Base-by-base conservation (phyloP, 768 basidiomycete species). In the Lenzites betulinus region DNA sequence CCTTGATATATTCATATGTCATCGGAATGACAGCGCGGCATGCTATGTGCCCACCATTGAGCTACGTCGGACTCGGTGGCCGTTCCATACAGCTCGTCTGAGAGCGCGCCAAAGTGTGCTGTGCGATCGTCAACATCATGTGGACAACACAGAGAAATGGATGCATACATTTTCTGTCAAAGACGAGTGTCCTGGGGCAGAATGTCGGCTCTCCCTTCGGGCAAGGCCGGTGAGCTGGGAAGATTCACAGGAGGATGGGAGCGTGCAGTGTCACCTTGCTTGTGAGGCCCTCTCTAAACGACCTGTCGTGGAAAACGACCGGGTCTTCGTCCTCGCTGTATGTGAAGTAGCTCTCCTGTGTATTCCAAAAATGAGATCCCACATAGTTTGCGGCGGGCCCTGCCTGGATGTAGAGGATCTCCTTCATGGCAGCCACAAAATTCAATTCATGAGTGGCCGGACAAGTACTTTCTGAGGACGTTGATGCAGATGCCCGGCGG, bases 291-390 rank as follows among this genome's bases (percentile, higher is more conserved):
- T 90, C 87, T 65, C 82, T 76, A 70, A 91, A 92, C 12, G 90
- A 91, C 49, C 88, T 74, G 61, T 80, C 79, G 66, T 83, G 76
- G 58, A 82, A 77, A 38, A 83, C 74, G 33, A 77, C 57, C 4
- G 79, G 66, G 23, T 80, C 78, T 54, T 78, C 75, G 39, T 71
- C 73, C 48, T 79, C 79, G 22, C 77, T 75, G 60, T 81, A 81
- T 0, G 78, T 76, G 64, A 87, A 81, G 70, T 92, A 92, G 63
- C 73, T 79, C 70, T 90, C 87, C 71, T 92, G 90, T 1, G 88
- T 81, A 67, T 92, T 92, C 89, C 89, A 93, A 66, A 90, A 92
- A 67, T 92, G 90, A 0, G 89, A 83, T 47, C 89, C 89, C 20
- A 81, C 73, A 67, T 85, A 85, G 67, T 92, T 92, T 20, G 90